These are phyloP conservation scores for Ogataea nakhonphanomensis DNA, from an alignment of 805 yeast species.

Conservation along the genomic window DNA sequence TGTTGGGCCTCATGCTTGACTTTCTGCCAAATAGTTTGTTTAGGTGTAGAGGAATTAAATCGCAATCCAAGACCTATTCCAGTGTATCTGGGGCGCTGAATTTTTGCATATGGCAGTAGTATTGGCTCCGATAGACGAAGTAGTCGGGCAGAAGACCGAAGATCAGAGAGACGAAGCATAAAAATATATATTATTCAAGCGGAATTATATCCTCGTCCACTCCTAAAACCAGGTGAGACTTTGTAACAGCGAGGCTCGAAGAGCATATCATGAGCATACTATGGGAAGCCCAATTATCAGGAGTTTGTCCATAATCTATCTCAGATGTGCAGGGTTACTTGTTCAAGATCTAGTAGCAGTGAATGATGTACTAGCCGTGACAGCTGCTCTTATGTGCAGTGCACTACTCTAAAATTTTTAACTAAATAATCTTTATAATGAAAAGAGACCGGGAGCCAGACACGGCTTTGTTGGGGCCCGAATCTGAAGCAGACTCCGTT, in stretches of 20 bases:
- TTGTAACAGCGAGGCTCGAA: neutral
- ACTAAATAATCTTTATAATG: conserved; percentile 4
- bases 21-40: conserved; percentile 70
- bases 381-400: conserved; percentile 4
- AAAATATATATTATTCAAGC: conserved; percentile 1
- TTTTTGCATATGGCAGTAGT: no score
- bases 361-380: neutral
- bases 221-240: conserved; percentile 3
- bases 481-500: neutral
- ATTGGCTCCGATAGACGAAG: no score
- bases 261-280: neutral
- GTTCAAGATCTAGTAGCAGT: no score
- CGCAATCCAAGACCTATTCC: neutral
- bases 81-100: no score
- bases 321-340: neutral
- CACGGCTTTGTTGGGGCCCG: neutral
- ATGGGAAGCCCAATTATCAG: no score
- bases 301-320: neutral
- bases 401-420: conserved; percentile 13
- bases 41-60: conserved; percentile 28
- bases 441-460: conserved; percentile 11
- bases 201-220: conserved; percentile 8
- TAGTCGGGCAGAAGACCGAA: neutral
- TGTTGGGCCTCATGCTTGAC: conserved; percentile 87
- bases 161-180: conserved; percentile 4